Conservation (phyloP, 2,329 filamentous ascomycete species). For the Penicillium sclerotiorum region DNA sequence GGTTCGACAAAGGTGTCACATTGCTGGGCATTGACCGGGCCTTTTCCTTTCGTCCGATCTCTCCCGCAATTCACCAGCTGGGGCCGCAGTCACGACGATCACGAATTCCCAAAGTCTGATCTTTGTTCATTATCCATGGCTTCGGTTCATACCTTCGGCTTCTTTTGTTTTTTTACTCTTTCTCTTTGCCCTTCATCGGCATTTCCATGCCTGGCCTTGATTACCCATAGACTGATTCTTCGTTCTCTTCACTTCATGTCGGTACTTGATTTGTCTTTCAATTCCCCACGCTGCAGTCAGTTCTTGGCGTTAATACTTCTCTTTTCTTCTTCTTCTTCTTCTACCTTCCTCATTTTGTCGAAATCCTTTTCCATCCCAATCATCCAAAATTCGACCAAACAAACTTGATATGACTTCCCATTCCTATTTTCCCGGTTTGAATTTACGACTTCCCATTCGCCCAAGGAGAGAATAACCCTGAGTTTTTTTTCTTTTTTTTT, state of each 20-base stretch:
- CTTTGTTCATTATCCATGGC: conserved; percentile 30
- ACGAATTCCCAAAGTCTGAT: conserved; percentile 35
- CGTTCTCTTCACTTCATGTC: conserved; percentile 33
- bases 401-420: conserved; percentile 10
- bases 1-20: conserved; percentile 5
- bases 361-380: conserved; percentile 1
- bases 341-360: neutral
- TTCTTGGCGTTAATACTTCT: conserved; percentile 22
- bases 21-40: conserved; percentile 15
- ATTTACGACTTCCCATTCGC: conserved; percentile 2
- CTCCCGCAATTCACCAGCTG: conserved; percentile 15
- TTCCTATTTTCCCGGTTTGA: conserved; percentile 2
- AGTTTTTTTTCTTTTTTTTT: conserved; percentile 4
- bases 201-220: conserved; percentile 39
- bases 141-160: conserved; percentile 42
- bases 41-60: neutral
- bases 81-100: conserved; percentile 40
- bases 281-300: conserved; percentile 22
- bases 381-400: conserved; percentile 16
- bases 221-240: conserved; percentile 42
- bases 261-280: conserved; percentile 35
- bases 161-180: conserved; percentile 27
- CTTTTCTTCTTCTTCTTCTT: conserved; percentile 19
- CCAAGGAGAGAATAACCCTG: too few relatives aligned
- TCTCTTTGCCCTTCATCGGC: conserved; percentile 38